Base-by-base conservation (phyloP, 2,329 filamentous ascomycete genomes). In the Talaromyces sp. region DNA sequence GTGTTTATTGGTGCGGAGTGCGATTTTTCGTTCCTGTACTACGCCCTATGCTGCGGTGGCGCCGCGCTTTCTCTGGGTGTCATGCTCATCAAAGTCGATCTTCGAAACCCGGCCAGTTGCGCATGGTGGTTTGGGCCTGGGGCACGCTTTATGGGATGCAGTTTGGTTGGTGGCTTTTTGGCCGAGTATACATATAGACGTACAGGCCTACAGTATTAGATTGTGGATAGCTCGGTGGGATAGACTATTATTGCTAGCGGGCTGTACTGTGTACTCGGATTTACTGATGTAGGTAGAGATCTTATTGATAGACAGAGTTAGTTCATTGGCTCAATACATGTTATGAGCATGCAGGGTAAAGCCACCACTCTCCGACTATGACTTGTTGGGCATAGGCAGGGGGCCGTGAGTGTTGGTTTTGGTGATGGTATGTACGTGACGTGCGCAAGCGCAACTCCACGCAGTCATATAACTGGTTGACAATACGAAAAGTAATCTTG, bases 41-140 rank as follows among this genome's bases (percentile, higher is more conserved):
- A 59, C 52, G 47, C 50, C 2, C 19, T 39, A 9, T 50, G 37
- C 24, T 67, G 66, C 52, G 59, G 31, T 13, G 66, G 64, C 3
- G 33, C 50, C 14, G 61, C 57, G 7, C 13, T 60, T 3, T 43
- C 59, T 11, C 33, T 64, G 43, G 52, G 22, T 16, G 27, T 39
- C 9, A 64, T 67, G 66, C 9, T 67, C 9, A 22, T 22, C 2
- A 43, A 43, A 13, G 65, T 68, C 10, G 48, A 60, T 59, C 31
- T 68, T n/a, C n/a, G 52, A 41, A 11, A 6, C 19, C 45, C 65
- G 1, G 65, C 58, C 9, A 68, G 66, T 37, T 68, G 66, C 47
- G 62, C 62, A 10, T 66, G 62, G 65, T 68, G 66, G 65, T 68
- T 68, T 63, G 62, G 59, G 3, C 58, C 35, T 16, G 66, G 66